These are phyloP conservation scores for Aspergillus costaricaensis DNA, from an alignment of 2,329 filamentous ascomycete species.

Conservation along the genomic window DNA sequence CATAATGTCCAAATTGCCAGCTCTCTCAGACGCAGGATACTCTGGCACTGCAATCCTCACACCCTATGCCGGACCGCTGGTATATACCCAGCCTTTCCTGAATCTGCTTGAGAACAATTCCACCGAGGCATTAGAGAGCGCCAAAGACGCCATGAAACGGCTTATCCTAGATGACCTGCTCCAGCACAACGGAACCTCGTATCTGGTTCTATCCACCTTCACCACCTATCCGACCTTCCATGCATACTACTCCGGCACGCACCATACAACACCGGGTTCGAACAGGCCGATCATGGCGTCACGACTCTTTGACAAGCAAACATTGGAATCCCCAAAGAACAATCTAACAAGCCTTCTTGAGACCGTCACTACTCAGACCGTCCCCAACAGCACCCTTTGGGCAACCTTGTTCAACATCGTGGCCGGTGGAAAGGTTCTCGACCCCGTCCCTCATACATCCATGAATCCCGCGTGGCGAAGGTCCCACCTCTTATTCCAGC, in stretches of 20 bases:
- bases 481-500: conserved; percentile 8
- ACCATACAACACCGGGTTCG: conserved; percentile 1
- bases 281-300: conserved; percentile 10
- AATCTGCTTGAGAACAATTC: conserved; percentile 13
- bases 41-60: conserved; percentile 6
- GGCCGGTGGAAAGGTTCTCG: conserved; percentile 16
- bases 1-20: conserved; percentile 11
- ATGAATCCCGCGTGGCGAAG: conserved; percentile 18
- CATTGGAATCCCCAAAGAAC: neutral
- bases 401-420: conserved; percentile 12
- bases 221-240: conserved; percentile 6
- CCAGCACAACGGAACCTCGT: conserved; percentile 11
- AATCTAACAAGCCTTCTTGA: neutral
- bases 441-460: conserved; percentile 10
- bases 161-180: conserved; percentile 9
- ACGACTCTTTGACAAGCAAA: conserved; percentile 9
- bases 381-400: neutral
- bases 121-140: neutral
- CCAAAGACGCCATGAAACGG: conserved; percentile 11
- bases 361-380: neutral
- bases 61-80: neutral
- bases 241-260: conserved; percentile 2
- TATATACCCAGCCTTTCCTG: conserved; percentile 10
- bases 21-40: conserved; percentile 17
- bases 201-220: conserved; percentile 4